These are phyloP conservation scores for Cochlearia excelsa DNA, from an alignment of 345 rosid species.

Conservation along the genomic window DNA sequence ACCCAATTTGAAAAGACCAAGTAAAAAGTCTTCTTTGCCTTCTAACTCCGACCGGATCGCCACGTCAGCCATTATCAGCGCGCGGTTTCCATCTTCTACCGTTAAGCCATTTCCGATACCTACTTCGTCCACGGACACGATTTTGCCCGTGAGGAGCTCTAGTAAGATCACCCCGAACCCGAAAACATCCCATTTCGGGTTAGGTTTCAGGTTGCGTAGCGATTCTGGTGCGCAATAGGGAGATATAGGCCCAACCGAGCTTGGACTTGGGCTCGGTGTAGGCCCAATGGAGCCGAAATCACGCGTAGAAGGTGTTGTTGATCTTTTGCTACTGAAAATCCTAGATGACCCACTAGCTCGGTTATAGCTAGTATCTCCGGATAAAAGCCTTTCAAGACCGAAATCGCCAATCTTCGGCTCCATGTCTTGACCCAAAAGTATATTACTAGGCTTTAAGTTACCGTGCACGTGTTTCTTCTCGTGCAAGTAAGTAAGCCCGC, in stretches of 20 bases:
- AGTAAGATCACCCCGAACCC: constrained; percentile 78
- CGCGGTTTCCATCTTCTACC: constrained; percentile 63
- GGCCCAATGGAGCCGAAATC: constrained; percentile 43
- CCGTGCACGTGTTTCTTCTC: constrained; percentile 92
- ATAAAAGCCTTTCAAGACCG: constrained; percentile 69
- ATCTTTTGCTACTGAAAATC: constrained; percentile 78
- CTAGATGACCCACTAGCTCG: constrained; percentile 61
- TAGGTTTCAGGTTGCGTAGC: constrained; percentile 74
- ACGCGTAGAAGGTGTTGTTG: constrained; percentile 54
- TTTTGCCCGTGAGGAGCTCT: constrained; percentile 73
- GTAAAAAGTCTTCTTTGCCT: constrained; percentile 73
- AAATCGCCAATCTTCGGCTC: constrained; percentile 87
- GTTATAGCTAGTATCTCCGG: constrained; percentile 59
- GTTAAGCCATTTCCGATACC: constrained; percentile 71
- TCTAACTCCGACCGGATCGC: constrained; percentile 70
- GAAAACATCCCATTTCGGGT: constrained; percentile 85
- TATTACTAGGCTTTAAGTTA: constrained; percentile 77
- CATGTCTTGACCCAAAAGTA: constrained; percentile 64
- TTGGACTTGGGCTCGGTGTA: constrained; percentile 57
- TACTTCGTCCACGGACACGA: constrained; percentile 58
- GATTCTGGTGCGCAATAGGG: constrained; percentile 84
- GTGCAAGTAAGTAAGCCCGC: constrained; percentile 75
- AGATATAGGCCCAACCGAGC: constrained; percentile 48
- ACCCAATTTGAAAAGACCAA: constrained; percentile 76
- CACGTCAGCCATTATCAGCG: constrained; percentile 63